Base-by-base conservation (phyloP, 2,329 filamentous ascomycete species). In the Hypoxylon rubiginosum region DNA sequence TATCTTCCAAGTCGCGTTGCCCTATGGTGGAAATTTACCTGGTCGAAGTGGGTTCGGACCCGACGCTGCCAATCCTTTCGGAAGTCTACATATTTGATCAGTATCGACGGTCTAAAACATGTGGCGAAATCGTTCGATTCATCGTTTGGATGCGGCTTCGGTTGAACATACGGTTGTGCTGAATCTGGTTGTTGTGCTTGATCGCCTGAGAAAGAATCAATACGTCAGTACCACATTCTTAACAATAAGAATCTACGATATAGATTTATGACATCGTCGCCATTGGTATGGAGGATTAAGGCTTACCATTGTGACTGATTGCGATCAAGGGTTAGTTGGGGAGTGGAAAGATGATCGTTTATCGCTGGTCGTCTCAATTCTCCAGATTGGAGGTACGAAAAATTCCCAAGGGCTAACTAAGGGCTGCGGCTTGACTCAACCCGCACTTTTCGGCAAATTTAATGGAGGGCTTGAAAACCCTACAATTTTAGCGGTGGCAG, bases 1-100 rank as follows among this genome's bases (percentile, higher is more conserved):
- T 62, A 9, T 15, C 41, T 63, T 66, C 58, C 4, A 43, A 34
- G 46, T 50, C 46, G 24, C 36, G 51, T 46, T 11, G 15, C 55
- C 19, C 28, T 41, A 39, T 68, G 41, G 74, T 71, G 66, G 48
- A 24, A n/a, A 55, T 4, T 61, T 95, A 97, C 95, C 94, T 98
- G 96, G 89, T 99, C 94, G 88, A 99, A 99, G 90, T 99, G 96
- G 85, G 93, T 92, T 86, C 94, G 93, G 82, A 99, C 96, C 87
- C 94, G 93, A 87, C 94, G 93, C 86, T 98, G 94, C 96, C 96
- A 99, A 90, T 99, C 94, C 93, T 97, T 97, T 87, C 93, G 94
- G 93, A 97, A 97, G 84, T 97, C 92, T 96, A 80, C 19, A 48
- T 71, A 73, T 77, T 83, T 77, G 84, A 76, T 76, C 73, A 70